Conservation (phyloP, 2,329 filamentous ascomycete species). For the Sporothrix euskadiensis region DNA sequence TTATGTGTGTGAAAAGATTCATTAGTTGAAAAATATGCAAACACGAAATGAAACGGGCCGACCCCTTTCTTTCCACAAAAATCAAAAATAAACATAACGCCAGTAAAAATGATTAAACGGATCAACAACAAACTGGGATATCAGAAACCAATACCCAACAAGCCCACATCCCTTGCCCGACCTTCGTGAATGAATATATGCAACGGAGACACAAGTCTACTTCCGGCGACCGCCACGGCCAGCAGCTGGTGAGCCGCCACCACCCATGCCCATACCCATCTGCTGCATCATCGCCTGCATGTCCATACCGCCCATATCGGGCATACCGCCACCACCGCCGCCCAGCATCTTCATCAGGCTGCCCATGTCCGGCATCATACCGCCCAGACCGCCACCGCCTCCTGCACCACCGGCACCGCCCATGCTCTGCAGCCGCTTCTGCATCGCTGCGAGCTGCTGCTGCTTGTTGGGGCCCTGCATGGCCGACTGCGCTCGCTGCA, state of each 20-base stretch:
- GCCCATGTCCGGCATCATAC: conserved; percentile 73
- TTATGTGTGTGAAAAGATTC: not conserved
- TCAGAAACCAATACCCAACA: not conserved
- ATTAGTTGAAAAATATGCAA: not conserved
- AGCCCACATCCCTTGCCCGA: not conserved
- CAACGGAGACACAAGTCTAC: conserved; percentile 13
- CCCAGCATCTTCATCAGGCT: conserved; percentile 92
- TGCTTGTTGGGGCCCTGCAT: conserved; percentile 90
- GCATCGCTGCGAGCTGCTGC: conserved; percentile 94
- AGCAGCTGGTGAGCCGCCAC: conserved; percentile 24
- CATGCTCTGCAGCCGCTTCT: conserved; percentile 92
- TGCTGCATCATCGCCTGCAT: conserved; percentile 80
- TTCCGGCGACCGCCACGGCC: conserved; percentile 32
- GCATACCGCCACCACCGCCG: conserved; percentile 68
- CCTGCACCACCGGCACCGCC: conserved; percentile 68
- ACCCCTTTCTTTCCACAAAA: not conserved
- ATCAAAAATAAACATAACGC: not conserved
- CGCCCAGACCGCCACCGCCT: conserved; percentile 42
- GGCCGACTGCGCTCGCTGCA: conserved; percentile 87
- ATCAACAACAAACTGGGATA: not conserved
- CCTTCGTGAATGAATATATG: not conserved
- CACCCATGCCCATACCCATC: conserved; percentile 60
- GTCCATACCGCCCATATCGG: conserved; percentile 61
- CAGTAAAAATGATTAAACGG: not conserved
- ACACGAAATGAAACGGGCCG: not conserved